Base-by-base conservation (phyloP, 345 rosid genomes). In the Durio zibethinus region DNA sequence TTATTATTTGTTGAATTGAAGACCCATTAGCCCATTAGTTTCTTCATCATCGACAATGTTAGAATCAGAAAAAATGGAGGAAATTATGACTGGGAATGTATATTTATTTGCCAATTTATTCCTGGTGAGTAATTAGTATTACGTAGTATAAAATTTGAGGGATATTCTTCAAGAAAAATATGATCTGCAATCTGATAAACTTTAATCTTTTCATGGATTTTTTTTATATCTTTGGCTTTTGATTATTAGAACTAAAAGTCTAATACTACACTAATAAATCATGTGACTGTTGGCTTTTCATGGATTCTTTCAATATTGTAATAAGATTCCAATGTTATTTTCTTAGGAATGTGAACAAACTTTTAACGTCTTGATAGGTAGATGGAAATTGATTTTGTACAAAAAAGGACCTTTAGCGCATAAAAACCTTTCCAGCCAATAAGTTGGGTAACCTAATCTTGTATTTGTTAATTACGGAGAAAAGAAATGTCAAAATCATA, bases 401-500 rank as follows among this genome's bases (percentile, higher is more conserved):
- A 64, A 35, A 68, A 68, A 14, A 36, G 50, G 72, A 25, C 35
- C 53, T 21, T 43, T 10, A 0, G 29, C 14, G 54, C 53, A 40
- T 12, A 64, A 66, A n/a, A 40, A 40, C 9, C 43, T 65, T 38
- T 66, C 31, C 23, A 66, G 12, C 73, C 73, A 68, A 45, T 45
- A 68, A 68, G 73, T 68, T 45, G 38, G 73, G 56, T 43, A 33
- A 27, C 56, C 57, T 47, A 16, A 16, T 47, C 40, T 69, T 47
- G 57, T 25, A 27, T 69, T 29, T 69, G 57, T 27, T 57, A 47
- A 47, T 69, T 47, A 25, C 57, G 7, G 23, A 70, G 3, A 47
- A 70, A 70, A 9, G 57, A 70, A 15, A 70, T 29, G 59, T 70
- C 74, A 45, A 45, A 15, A 45, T 69, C 73, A 27, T 21, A 25